These are phyloP conservation scores for Endothia cerciana DNA, from an alignment of 2,329 filamentous ascomycete genomes.

Conservation along the genomic window DNA sequence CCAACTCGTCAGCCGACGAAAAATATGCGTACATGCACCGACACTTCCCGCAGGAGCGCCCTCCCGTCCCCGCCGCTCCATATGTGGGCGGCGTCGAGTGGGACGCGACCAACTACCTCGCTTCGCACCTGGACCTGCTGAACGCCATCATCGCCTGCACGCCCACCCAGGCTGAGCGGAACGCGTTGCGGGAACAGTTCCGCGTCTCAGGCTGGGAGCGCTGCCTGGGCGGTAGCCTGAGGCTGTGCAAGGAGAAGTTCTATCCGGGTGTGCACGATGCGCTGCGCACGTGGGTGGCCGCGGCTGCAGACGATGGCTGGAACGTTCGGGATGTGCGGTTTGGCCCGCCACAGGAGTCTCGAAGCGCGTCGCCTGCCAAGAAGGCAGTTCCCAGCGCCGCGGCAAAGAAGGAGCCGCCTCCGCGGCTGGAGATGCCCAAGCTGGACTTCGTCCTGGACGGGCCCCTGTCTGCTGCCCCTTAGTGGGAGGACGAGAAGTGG, in stretches of 20 bases:
- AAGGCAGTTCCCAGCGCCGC: slow-evolving; percentile 40
- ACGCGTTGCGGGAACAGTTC: slow-evolving; percentile 75
- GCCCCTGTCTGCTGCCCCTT: slow-evolving; percentile 27
- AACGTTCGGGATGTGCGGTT: slow-evolving; percentile 79
- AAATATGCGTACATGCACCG: slow-evolving; percentile 62
- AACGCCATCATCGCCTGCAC: slow-evolving; percentile 88
- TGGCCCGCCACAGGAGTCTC: slow-evolving; percentile 57
- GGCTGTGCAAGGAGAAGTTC: slow-evolving; percentile 97
- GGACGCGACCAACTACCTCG: slow-evolving; percentile 97
- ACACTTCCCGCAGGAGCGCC: slow-evolving; percentile 83
- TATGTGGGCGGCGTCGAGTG: slow-evolving; percentile 98
- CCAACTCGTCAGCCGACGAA: slow-evolving; percentile 39
- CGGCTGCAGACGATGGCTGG: slow-evolving; percentile 87
- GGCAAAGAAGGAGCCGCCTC: slow-evolving; percentile 57
- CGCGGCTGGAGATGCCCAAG: slow-evolving; percentile 64
- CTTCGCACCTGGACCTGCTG: slow-evolving; percentile 87
- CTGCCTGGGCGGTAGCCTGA: slow-evolving; percentile 79
- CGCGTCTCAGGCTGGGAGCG: slow-evolving; percentile 89
- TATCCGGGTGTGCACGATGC: slow-evolving; percentile 91
- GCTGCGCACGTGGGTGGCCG: slow-evolving; percentile 86
- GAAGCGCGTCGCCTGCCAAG: slow-evolving; percentile 50
- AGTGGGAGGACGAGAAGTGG: slow-evolving; percentile 35
- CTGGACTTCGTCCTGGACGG: slow-evolving; percentile 53
- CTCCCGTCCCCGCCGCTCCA: slow-evolving; percentile 89
- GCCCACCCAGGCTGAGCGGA: slow-evolving; percentile 71